Evolutionary conservation across 176 grass and related monocot genomes (phyloP).

Genomic region (Typha latifolia): DNA sequence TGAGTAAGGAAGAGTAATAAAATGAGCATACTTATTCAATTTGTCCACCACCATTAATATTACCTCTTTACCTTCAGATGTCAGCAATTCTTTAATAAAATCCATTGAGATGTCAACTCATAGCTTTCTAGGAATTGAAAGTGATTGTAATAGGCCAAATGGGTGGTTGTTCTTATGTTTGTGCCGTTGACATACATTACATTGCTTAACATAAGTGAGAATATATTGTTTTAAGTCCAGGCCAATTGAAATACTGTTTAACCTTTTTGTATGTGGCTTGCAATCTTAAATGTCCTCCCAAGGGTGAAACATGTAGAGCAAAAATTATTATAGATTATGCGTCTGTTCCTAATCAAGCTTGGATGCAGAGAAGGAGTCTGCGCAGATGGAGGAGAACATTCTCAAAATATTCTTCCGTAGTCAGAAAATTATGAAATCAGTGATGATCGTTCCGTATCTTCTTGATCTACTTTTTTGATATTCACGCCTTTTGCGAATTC

Average conservation of each 20-base stretch:
- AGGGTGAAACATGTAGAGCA: too few relatives aligned
- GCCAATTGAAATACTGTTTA: not conserved
- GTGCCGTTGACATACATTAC: not conserved
- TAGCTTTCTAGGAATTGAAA: not conserved
- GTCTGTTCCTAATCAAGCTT: too few relatives aligned
- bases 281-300: not conserved
- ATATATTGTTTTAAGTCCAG: not conserved
- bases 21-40: not conserved
- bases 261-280: not conserved
- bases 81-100: not conserved
- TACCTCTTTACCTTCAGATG: not conserved
- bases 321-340: too few relatives aligned
- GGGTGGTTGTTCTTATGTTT: not conserved
- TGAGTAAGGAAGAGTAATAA: not conserved
- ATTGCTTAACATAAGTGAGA: not conserved
- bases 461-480: too few relatives aligned
- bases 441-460: too few relatives aligned
- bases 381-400: too few relatives aligned
- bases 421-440: too few relatives aligned
- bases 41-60: not conserved
- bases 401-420: too few relatives aligned
- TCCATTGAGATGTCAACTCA: not conserved
- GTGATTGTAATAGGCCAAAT: not conserved
- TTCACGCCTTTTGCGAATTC: too few relatives aligned
- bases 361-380: not conserved